Conservation (phyloP, 805 yeast species). For the Kazachstania psychrophila region DNA sequence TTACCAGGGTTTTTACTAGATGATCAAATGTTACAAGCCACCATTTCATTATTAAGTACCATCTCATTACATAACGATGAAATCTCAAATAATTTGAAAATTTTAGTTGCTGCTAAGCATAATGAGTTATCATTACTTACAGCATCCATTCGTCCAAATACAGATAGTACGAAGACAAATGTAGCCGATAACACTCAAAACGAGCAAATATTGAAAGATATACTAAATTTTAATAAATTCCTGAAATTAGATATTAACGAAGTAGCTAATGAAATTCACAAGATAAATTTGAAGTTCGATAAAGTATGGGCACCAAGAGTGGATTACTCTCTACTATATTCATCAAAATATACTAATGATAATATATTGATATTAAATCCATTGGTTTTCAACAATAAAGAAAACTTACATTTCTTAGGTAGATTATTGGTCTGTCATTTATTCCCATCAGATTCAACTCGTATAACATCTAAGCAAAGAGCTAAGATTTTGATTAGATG, state of each 20-base stretch:
- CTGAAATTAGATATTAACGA: constrained; percentile 43
- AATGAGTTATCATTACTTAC: constrained; percentile 34
- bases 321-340: constrained; percentile 69
- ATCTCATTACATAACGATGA: constrained; percentile 41
- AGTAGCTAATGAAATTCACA: constrained; percentile 55
- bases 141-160: constrained; percentile 14
- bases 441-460: constrained; percentile 30
- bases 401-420: constrained; percentile 70
- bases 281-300: constrained; percentile 58
- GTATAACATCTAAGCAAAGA: constrained; percentile 30
- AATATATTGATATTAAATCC: constrained; percentile 49
- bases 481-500: constrained; percentile 68
- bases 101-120: constrained; percentile 44
- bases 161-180: constrained; percentile 1
- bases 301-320: constrained; percentile 66
- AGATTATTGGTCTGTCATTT: constrained; percentile 60
- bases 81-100: constrained; percentile 44
- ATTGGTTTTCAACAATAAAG: constrained; percentile 56
- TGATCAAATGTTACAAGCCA: constrained; percentile 46
- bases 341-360: constrained; percentile 29
- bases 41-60: constrained; percentile 43
- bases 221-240: constrained; percentile 38
- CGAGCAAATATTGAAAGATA: constrained; percentile 8
- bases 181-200: not conserved
- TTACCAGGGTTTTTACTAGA: constrained; percentile 67